Conservation (phyloP, 108 stramenopile genomes). For the Skeletonema potamos region DNA sequence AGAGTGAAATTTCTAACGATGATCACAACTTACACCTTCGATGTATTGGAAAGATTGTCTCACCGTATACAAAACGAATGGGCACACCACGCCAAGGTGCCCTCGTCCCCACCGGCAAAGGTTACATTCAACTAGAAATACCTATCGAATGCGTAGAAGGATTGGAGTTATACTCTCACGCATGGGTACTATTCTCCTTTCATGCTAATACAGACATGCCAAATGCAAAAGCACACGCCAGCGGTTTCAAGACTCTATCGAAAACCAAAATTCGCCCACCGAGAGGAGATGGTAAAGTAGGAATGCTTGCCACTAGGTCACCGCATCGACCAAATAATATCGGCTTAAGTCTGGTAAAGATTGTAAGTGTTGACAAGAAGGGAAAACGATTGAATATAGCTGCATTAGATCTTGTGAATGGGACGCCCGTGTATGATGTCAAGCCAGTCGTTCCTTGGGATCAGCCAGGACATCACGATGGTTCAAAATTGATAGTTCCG, state of each 20-base stretch:
- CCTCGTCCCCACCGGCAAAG: slow-evolving; percentile 68
- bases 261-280: slow-evolving; percentile 83
- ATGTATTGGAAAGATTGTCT: slow-evolving; percentile 69
- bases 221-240: slow-evolving; percentile 5
- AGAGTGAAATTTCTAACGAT: background rate
- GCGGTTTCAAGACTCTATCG: slow-evolving; percentile 26
- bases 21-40: slow-evolving; percentile 27
- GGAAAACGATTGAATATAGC: slow-evolving; percentile 56
- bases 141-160: slow-evolving; percentile 69
- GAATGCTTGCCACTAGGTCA: slow-evolving; percentile 90
- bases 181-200: slow-evolving; percentile 95
- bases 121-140: slow-evolving; percentile 59
- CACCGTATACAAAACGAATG: slow-evolving; percentile 85
- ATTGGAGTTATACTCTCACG: slow-evolving; percentile 81
- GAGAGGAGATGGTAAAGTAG: slow-evolving; percentile 82
- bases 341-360: slow-evolving; percentile 85
- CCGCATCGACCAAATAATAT: slow-evolving; percentile 96
- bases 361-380: slow-evolving; percentile 60
- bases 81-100: slow-evolving; percentile 85
- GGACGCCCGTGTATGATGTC: slow-evolving; percentile 93
- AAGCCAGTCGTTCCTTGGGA: slow-evolving; percentile 91
- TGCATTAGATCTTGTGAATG: slow-evolving; percentile 86
- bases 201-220: slow-evolving; percentile 92
- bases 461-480: slow-evolving; percentile 58
- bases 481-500: slow-evolving; percentile 44